Evolutionary conservation across 192 early-diverging fungal species (phyloP), one percentile per base, ranked within the genome.

Genomic region (Thoreauomyces humboldtii): DNA sequence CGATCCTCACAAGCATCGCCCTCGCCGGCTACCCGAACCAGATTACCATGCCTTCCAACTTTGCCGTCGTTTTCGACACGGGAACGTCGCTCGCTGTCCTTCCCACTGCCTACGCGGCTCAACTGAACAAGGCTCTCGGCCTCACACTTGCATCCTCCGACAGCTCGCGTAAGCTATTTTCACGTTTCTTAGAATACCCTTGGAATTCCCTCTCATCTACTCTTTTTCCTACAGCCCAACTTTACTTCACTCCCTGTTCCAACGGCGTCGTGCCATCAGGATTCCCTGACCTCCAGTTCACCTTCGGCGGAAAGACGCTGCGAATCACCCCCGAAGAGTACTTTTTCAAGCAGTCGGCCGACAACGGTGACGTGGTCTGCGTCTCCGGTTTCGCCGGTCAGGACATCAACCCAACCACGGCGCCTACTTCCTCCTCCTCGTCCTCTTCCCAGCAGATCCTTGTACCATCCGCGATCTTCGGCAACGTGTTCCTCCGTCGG

Each of bases 61-160:
- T 65, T 29, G 51, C 55, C 46, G 64, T 56, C 56, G 64, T 72
- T 31, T 69, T 63, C 48, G 74, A 76, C 63, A 76, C 74, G 19
- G 74, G 74, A 15, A 72, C 74, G 14, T 67, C 70, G 0, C 55
- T 72, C 11, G 65, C 69, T 17, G 51, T 73, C 46, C 21, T 76
- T 7, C 66, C 74, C 7, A 19, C 24, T 2, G 28, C 38, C 2
- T 24, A 61, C 17, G 62, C 71, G 32, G 41, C 4, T 17, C 14
- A 11, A 3, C 35, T 76, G 29, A 61, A 62, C 43, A 38, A 19
- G 19, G 37, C 47, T 2, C 38, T 72, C 24, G 58, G 58, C 25
- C n/a, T 69, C 17, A n/a, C n/a, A n/a, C n/a, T n/a, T n/a, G n/a
- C n/a, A 25, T 33, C 0, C 38, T n/a, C n/a, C n/a, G n/a, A n/a